phyloP scores from a whole-genome alignment of 805 yeast genomes.

The Ogataea populi-albae region DNA sequence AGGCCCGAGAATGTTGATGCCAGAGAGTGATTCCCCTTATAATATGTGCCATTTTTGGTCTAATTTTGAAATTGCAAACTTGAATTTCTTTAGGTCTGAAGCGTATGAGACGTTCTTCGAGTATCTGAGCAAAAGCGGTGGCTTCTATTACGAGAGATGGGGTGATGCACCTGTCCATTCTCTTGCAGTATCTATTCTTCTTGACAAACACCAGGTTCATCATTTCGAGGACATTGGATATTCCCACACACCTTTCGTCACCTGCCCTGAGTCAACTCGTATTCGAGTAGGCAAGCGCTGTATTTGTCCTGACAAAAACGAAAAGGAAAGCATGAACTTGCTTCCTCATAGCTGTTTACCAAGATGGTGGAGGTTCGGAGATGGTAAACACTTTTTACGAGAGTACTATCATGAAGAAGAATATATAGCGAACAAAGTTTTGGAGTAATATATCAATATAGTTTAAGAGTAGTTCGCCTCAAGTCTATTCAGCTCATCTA shows the following conservation, averaged over 20 bases:
- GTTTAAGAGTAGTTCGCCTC: slow-evolving; percentile 39
- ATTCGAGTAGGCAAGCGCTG: slow-evolving; percentile 57
- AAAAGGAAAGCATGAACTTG: slow-evolving; percentile 38
- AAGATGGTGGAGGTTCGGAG: slow-evolving; percentile 74
- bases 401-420: slow-evolving; percentile 36
- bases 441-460: slow-evolving; percentile 28
- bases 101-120: slow-evolving; percentile 62
- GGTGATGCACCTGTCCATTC: slow-evolving; percentile 94
- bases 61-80: slow-evolving; percentile 73
- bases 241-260: slow-evolving; percentile 64
- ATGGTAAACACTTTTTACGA: slow-evolving; percentile 56
- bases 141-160: slow-evolving; percentile 88
- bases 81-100: slow-evolving; percentile 67
- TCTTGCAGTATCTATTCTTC: slow-evolving; percentile 58
- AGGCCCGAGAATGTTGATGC: slow-evolving; percentile 36
- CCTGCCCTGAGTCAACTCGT: slow-evolving; percentile 55
- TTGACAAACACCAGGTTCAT: slow-evolving; percentile 59
- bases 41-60: slow-evolving; percentile 88
- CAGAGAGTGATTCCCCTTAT: slow-evolving; percentile 53
- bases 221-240: slow-evolving; percentile 85
- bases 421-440: slow-evolving; percentile 20
- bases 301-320: slow-evolving; percentile 47
- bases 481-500: slow-evolving; percentile 78
- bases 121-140: slow-evolving; percentile 62
- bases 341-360: slow-evolving; percentile 58